phyloP scores from a whole-genome alignment of 2,329 filamentous ascomycete species.

The Hymenoscyphus albidus region DNA sequence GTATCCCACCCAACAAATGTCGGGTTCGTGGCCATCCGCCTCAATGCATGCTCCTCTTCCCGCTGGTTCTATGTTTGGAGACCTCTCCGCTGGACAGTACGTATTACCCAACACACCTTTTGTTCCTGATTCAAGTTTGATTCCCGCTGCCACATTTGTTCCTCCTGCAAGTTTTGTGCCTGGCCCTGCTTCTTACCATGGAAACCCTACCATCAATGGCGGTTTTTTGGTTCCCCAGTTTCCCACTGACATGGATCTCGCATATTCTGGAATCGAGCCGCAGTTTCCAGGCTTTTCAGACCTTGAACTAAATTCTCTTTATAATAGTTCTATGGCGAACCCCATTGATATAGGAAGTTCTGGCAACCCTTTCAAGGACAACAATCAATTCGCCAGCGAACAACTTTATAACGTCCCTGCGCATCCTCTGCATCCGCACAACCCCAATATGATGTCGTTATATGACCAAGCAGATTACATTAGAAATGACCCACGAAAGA shows the following conservation, averaged over 20 bases:
- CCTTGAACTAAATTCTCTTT: not conserved
- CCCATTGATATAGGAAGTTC: not conserved
- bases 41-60: not conserved
- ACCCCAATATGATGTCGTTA: not conserved
- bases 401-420: not conserved
- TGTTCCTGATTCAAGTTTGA: not conserved
- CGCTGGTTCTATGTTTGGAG: not conserved
- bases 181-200: not conserved
- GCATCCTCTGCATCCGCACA: not conserved
- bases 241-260: conserved; percentile 1
- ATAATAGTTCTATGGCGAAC: conserved; percentile 7
- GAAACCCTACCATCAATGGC: not conserved
- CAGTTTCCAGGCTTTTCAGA: not conserved
- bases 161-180: not conserved
- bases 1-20: conserved; percentile 30
- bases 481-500: conserved; percentile 46
- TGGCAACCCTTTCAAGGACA: not conserved
- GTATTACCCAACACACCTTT: not conserved
- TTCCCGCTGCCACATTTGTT: not conserved
- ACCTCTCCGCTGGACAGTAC: conserved; percentile 1
- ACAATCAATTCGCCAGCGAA: not conserved
- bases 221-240: not conserved
- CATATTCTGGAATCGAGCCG: not conserved
- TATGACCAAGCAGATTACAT: conserved; percentile 24
- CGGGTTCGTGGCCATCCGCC: conserved; percentile 11